phyloP scores from a whole-genome alignment of 192 early-diverging fungal genomes.

The Entophlyctis helioformis region DNA sequence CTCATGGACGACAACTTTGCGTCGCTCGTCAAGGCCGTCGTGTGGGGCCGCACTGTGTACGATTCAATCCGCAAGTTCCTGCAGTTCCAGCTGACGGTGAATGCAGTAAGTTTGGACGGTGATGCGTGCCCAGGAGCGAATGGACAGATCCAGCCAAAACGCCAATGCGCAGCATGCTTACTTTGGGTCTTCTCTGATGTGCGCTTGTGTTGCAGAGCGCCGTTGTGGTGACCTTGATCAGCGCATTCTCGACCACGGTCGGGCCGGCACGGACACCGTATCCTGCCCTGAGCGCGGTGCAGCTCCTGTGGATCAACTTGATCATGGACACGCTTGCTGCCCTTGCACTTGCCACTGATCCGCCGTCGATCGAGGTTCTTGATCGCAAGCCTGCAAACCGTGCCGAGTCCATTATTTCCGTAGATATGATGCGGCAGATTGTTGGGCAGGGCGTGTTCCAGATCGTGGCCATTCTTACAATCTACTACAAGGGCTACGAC shows the following conservation, averaged over 20 bases:
- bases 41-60: no score
- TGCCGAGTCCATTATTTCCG: constrained; percentile 68
- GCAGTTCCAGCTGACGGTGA: no score
- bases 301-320: constrained; percentile 91
- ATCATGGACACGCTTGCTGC: constrained; percentile 93
- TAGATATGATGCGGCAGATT: constrained; percentile 87
- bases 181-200: no score
- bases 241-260: constrained; percentile 17
- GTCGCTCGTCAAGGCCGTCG: no score
- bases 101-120: no score
- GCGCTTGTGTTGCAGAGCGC: no score
- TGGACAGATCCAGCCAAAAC: no score
- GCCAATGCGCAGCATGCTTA: no score
- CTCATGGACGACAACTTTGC: constrained; percentile 90
- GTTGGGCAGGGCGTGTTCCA: constrained; percentile 84
- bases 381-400: constrained; percentile 63
- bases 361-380: constrained; percentile 76
- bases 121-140: no score
- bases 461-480: constrained; percentile 54
- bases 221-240: constrained; percentile 22
- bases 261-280: constrained; percentile 48
- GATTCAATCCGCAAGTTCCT: no score
- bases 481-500: constrained; percentile 8
- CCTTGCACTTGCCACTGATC: constrained; percentile 85
- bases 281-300: constrained; percentile 75